These are phyloP conservation scores for Entoloma clypeatum DNA, from an alignment of 1,284 basidiomycete species.

Conservation along the genomic window DNA sequence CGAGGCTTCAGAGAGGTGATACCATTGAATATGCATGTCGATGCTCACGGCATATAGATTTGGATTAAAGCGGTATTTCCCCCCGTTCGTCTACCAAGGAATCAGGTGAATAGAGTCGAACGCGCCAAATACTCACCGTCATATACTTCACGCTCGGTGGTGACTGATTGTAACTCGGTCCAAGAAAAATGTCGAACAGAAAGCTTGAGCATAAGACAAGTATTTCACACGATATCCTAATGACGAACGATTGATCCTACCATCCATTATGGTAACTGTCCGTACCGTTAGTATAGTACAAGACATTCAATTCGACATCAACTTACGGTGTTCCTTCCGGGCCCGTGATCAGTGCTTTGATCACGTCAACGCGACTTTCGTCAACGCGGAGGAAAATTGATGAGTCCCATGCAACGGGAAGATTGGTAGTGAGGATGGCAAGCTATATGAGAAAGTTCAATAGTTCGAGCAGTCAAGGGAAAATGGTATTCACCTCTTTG, in stretches of 20 bases:
- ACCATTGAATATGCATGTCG: too few relatives aligned
- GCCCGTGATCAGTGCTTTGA: constrained; percentile 87
- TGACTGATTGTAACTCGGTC: constrained; percentile 73
- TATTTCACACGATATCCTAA: constrained; percentile 4
- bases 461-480: constrained; percentile 4
- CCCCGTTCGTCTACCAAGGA: constrained; percentile 75
- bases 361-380: constrained; percentile 83
- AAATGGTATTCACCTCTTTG: constrained; percentile 62
- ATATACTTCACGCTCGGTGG: constrained; percentile 86
- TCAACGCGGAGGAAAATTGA: constrained; percentile 86
- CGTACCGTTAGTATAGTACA: constrained; percentile 6
- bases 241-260: constrained; percentile 37
- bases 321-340: constrained; percentile 89
- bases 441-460: constrained; percentile 47
- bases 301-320: constrained; percentile 2
- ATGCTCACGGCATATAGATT: constrained; percentile 79
- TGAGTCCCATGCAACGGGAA: constrained; percentile 87
- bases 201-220: constrained; percentile 45
- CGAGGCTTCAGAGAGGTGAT: too few relatives aligned
- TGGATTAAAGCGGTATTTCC: constrained; percentile 86
- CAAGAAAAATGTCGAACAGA: constrained; percentile 90
- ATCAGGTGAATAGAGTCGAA: constrained; percentile 10
- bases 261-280: constrained; percentile 79
- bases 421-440: constrained; percentile 83
- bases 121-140: constrained; percentile 53